phyloP scores from a whole-genome alignment of 1,139 yeast genomes.

The Kurtzmaniella natalensis region DNA sequence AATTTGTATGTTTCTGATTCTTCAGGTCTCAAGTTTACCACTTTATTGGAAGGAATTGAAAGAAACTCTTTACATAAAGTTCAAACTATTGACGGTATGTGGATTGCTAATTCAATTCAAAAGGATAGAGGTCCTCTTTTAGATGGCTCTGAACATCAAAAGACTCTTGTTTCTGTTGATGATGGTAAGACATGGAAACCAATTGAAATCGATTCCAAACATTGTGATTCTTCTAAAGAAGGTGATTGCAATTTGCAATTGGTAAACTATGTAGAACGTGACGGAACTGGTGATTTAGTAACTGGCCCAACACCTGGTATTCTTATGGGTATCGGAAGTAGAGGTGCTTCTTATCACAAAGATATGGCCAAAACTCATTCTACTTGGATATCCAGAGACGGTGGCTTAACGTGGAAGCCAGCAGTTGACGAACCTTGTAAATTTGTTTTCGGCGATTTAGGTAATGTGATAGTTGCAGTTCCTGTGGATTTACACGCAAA shows the following conservation, averaged over 20 bases:
- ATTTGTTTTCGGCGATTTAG: constrained; percentile 74
- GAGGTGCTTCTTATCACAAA: constrained; percentile 32
- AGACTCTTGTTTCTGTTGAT: constrained; percentile 48
- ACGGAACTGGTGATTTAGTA: constrained; percentile 53
- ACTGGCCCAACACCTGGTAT: constrained; percentile 74
- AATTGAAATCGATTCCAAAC: constrained; percentile 33
- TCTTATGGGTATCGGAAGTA: constrained; percentile 54
- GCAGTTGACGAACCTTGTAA: constrained; percentile 52
- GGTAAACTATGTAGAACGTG: constrained; percentile 43
- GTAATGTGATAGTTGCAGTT: constrained; percentile 67
- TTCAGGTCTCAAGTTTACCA: constrained; percentile 53
- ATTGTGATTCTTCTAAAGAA: constrained; percentile 38
- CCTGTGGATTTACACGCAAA: constrained; percentile 31
- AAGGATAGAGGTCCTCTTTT: constrained; percentile 12
- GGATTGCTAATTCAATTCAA: constrained; percentile 50
- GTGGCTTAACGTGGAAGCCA: constrained; percentile 67
- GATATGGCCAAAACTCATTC: constrained; percentile 14
- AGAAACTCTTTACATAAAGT: constrained; percentile 47
- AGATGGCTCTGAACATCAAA: constrained; percentile 6
- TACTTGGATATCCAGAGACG: constrained; percentile 72
- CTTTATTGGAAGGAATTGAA: constrained; percentile 40
- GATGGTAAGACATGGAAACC: constrained; percentile 64
- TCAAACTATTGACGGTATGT: constrained; percentile 64
- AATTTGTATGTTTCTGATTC: constrained; percentile 59
- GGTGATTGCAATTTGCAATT: constrained; percentile 57